Percentiles rank a stretch among this genome's conserved stretches.
Conservation (phyloP, 2,329 filamentous ascomycete genomes). For the Plenodomus tracheiphilus region DNA sequence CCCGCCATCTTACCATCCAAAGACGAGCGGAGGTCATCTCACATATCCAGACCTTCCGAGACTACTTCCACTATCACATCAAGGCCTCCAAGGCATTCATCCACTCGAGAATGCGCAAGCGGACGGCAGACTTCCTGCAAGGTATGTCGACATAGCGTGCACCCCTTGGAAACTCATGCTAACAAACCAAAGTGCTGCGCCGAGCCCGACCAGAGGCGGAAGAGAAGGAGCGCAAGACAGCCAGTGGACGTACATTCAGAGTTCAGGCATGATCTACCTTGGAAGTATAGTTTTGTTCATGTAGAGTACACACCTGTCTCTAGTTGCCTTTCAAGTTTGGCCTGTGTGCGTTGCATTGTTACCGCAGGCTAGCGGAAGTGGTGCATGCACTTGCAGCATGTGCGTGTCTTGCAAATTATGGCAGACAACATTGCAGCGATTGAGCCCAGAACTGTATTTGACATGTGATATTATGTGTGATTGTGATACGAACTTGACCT, state of each 20-base stretch:
- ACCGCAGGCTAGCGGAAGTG: too few species aligned
- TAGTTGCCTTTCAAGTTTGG: too few species aligned
- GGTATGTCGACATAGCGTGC: conserved; percentile 58
- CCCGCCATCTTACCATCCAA: conserved; percentile 87
- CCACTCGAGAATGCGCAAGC: conserved; percentile 95
- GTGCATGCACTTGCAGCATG: too few species aligned
- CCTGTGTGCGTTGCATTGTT: too few species aligned
- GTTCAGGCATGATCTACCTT: conserved; percentile 52
- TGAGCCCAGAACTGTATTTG: too few species aligned
- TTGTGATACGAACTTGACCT: background rate
- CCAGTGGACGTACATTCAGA: conserved; percentile 89
- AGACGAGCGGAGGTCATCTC: conserved; percentile 94
- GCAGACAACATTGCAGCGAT: too few species aligned
- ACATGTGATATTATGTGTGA: too few species aligned
- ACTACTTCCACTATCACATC: conserved; percentile 99
- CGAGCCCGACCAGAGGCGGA: conserved; percentile 93
- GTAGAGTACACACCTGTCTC: background rate
- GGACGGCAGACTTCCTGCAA: conserved; percentile 97
- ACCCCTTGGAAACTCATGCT: too few species aligned
- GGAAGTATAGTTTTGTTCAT: background rate
- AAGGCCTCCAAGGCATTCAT: conserved; percentile 99
- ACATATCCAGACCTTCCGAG: conserved; percentile 99
- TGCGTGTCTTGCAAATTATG: too few species aligned
- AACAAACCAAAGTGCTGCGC: conserved; percentile 73
- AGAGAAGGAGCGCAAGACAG: conserved; percentile 97